Percentiles rank a stretch among this genome's conserved stretches.
Conservation (phyloP, 2,329 filamentous ascomycete genomes). For the Orbilia brochopaga region DNA sequence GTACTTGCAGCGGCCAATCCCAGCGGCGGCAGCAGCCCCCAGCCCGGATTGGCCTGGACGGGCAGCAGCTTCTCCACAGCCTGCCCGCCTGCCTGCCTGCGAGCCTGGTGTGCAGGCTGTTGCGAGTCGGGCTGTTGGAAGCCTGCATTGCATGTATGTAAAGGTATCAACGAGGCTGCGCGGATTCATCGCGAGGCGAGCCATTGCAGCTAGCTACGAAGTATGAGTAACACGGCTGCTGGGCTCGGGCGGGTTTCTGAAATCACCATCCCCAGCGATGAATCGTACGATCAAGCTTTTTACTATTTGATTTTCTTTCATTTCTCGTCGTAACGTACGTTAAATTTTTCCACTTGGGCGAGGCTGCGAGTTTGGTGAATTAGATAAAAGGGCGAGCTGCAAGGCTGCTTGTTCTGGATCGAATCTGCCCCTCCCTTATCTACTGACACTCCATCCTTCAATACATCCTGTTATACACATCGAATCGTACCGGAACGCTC, state of each 20-base stretch:
- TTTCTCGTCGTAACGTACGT: too few species aligned
- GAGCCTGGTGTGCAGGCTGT: too few species aligned
- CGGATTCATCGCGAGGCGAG: neutral
- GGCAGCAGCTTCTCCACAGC: neutral
- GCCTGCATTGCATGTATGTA: neutral
- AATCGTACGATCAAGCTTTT: neutral
- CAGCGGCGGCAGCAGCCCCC: neutral
- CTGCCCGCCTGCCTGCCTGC: too few species aligned
- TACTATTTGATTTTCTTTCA: neutral
- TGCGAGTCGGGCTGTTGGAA: too few species aligned
- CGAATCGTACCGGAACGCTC: neutral
- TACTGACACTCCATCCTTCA: neutral
- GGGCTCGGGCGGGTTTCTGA: neutral
- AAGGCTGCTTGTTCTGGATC: neutral
- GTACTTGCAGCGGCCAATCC: neutral
- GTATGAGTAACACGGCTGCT: conserved; percentile 4
- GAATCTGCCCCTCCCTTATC: neutral
- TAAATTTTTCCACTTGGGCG: neutral
- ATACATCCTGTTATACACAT: neutral
- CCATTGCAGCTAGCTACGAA: neutral
- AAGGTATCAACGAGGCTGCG: neutral
- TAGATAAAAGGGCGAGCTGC: conserved; percentile 2
- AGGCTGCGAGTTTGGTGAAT: neutral
- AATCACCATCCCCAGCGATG: neutral
- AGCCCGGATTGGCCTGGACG: neutral